Evolutionary conservation across 2,329 filamentous ascomycete genomes (phyloP), one percentile per base, ranked within the genome.

Genomic region (Dactylellina parvicollis): DNA sequence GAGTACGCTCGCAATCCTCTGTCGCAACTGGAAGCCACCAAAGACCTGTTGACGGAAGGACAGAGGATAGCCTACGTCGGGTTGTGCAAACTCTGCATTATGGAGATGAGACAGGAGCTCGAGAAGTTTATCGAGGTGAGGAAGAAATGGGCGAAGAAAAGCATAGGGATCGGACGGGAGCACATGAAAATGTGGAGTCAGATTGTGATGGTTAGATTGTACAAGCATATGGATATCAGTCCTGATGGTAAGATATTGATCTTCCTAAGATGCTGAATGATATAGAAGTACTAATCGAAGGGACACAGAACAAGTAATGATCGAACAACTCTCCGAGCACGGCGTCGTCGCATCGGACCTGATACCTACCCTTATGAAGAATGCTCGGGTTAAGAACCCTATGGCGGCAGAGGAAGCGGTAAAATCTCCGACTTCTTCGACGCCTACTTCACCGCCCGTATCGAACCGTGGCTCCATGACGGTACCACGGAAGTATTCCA

Each of bases 41-140:
- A 99, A 80, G 90, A 96, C 76, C 85, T 99, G 14, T 84, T 99
- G 61, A 99, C 94, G 1, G 95, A 99, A 80, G 92, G 93, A 10
- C 95, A 99, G 81, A 89, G 92, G 77, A 92, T 99, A 76, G 95
- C 95, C 3, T 99, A 99, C 80, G 95, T 99, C 28, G 95, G 95
- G 10, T 85, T 97, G 65, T 91, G 92, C 28, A 88, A 93, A 57
- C 81, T 99, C 34, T 89, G 92, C 56, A 88, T 98, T 75, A 89
- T 89, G 52, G 85, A 87, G 72, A 92, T 99, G 89, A 83, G 89
- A 57, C 87, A 87, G 75, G 88, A 91, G 30, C 80, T 89, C 60
- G 87, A 92, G 65, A 80, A 81, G 9, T 80, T 93, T 38, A 86
- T 88, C 72, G 81, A 82, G 26, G 88, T 85, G 1, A 91, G 85